Evolutionary conservation across 1,284 basidiomycete species (phyloP).

Genomic region (Taiwanofungus camphoratus): DNA sequence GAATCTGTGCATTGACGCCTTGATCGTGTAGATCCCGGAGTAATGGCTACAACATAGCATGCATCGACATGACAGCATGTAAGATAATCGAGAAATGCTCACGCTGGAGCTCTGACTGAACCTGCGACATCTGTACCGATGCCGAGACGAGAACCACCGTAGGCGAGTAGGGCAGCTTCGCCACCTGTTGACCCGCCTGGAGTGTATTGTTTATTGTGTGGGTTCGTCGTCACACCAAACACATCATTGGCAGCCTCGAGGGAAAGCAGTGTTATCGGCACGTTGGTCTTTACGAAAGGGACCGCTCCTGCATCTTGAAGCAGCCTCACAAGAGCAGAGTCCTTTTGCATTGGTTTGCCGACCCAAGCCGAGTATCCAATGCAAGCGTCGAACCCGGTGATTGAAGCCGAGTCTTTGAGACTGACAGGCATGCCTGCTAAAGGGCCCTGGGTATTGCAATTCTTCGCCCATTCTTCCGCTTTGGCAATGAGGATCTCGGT

Average conservation of each 20-base stretch:
- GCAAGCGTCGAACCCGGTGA: slow-evolving; percentile 67
- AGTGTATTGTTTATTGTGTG: slow-evolving; percentile 50
- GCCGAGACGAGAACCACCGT: slow-evolving; percentile 65
- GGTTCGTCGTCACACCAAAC: slow-evolving; percentile 65
- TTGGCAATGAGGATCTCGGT: slow-evolving; percentile 48
- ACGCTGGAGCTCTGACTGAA: slow-evolving; percentile 69
- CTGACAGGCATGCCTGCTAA: slow-evolving; percentile 66
- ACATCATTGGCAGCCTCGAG: slow-evolving; percentile 72
- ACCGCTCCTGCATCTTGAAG: slow-evolving; percentile 67
- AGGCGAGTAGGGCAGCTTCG: slow-evolving; percentile 64
- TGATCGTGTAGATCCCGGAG: slow-evolving; percentile 28
- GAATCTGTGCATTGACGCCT: slow-evolving; percentile 40
- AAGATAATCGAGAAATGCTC: slow-evolving; percentile 34
- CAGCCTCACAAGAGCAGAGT: slow-evolving; percentile 56
- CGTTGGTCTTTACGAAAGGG: slow-evolving; percentile 74
- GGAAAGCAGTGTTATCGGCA: slow-evolving; percentile 66
- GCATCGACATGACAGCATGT: background rate
- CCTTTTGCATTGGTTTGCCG: slow-evolving; percentile 42
- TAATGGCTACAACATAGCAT: slow-evolving; percentile 19
- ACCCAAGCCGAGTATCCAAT: slow-evolving; percentile 70
- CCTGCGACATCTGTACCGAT: slow-evolving; percentile 73
- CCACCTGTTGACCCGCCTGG: slow-evolving; percentile 70
- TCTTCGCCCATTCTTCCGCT: slow-evolving; percentile 37
- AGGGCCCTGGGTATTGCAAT: slow-evolving; percentile 42
- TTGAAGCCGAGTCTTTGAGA: slow-evolving; percentile 60